Evolutionary conservation across 2,329 filamentous ascomycete genomes (phyloP).

Genomic region (Cercospora sesami): DNA sequence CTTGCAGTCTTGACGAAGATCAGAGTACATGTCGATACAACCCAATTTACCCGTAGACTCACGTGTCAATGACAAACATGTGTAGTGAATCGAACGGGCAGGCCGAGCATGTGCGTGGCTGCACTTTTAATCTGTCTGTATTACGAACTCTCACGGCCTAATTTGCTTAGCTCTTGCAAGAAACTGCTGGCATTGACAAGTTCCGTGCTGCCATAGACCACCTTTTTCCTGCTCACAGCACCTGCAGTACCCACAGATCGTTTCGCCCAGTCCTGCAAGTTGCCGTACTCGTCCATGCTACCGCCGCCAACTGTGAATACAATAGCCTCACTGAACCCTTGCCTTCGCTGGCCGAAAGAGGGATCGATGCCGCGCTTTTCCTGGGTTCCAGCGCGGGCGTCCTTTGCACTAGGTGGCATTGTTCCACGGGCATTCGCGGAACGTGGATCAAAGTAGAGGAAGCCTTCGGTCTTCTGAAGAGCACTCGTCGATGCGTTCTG

Average conservation of each 20-base stretch:
- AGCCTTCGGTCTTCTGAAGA: constrained; percentile 93
- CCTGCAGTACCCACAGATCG: constrained; percentile 62
- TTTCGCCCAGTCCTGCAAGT: constrained; percentile 92
- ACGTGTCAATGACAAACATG: not conserved
- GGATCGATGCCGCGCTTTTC: constrained; percentile 41
- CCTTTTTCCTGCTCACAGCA: constrained; percentile 67
- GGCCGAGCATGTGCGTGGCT: not conserved
- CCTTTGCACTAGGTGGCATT: constrained; percentile 73
- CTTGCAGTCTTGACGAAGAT: not conserved
- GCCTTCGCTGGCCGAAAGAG: constrained; percentile 31
- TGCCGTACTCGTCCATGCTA: constrained; percentile 98
- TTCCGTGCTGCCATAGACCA: constrained; percentile 93
- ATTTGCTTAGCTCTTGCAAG: constrained; percentile 57
- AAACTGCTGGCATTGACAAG: constrained; percentile 64
- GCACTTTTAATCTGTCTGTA: not conserved
- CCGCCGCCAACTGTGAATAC: constrained; percentile 68
- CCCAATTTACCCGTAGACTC: not conserved
- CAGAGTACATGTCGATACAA: not conserved
- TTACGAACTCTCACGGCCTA: constrained; percentile 57
- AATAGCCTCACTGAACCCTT: constrained; percentile 45
- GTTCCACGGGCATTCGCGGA: constrained; percentile 90
- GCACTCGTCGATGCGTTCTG: constrained; percentile 84
- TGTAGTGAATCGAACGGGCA: not conserved
- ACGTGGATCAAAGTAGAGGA: constrained; percentile 94
- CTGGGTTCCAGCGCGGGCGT: constrained; percentile 34